phyloP scores from a whole-genome alignment of 441 rosid species.

The Heliophila coronopifolia region DNA sequence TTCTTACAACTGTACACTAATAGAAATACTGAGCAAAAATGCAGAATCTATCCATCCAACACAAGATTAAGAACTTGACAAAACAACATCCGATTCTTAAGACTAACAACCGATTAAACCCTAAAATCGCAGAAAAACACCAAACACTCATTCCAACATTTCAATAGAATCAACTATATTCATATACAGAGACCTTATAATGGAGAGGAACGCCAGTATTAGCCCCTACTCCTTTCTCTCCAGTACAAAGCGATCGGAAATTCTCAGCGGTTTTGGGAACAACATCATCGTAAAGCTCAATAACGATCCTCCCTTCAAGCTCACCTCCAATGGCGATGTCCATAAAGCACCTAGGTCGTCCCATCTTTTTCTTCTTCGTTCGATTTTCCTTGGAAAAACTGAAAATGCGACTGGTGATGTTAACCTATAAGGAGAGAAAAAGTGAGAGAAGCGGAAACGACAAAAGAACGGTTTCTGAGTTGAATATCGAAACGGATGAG shows the following conservation, averaged over 20 bases:
- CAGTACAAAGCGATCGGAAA: constrained; percentile 87
- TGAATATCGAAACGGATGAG: too few species aligned
- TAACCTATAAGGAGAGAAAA: too few species aligned
- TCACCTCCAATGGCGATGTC: constrained; percentile 90
- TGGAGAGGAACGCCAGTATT: constrained; percentile 71
- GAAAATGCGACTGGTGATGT: too few species aligned
- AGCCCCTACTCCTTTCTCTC: constrained; percentile 86
- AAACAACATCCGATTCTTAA: too few species aligned
- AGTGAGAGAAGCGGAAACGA: too few species aligned
- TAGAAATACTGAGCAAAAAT: background rate
- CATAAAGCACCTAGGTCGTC: constrained; percentile 59
- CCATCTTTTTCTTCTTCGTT: constrained; percentile 34
- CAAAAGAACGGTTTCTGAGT: too few species aligned
- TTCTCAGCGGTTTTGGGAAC: constrained; percentile 89
- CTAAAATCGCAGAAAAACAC: constrained; percentile 1
- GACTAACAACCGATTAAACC: background rate
- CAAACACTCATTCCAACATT: constrained; percentile 10
- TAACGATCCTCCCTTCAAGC: constrained; percentile 84
- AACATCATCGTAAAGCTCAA: constrained; percentile 75
- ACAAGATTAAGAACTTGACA: background rate
- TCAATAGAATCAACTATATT: background rate
- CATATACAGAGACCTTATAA: constrained; percentile 51
- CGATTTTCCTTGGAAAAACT: too few species aligned
- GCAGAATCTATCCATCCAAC: background rate
- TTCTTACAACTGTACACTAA: background rate